phyloP scores from a whole-genome alignment of 257 asterid species.

The Solanum boliviense region DNA sequence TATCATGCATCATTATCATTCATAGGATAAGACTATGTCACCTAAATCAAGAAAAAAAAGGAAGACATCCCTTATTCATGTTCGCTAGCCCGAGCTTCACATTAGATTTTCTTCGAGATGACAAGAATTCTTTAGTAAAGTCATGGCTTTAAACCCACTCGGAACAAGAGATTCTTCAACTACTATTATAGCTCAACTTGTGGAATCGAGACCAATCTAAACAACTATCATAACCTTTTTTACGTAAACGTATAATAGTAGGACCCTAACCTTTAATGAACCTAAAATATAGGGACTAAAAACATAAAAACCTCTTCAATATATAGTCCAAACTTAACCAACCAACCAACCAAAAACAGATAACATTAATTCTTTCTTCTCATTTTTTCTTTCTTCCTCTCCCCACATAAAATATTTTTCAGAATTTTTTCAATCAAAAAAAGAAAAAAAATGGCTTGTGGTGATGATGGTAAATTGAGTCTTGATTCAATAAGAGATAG shows the following conservation, averaged over 20 bases:
- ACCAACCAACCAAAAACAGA: not conserved
- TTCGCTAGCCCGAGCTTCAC: too few relatives aligned
- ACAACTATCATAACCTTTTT: not conserved
- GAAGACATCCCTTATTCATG: not conserved
- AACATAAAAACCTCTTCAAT: not conserved
- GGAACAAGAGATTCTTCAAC: not conserved
- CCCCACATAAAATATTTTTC: not conserved
- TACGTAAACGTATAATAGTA: not conserved
- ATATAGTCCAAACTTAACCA: not conserved
- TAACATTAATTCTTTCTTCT: not conserved
- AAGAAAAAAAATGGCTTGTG: not conserved
- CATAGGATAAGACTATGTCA: not conserved
- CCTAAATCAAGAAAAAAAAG: not conserved
- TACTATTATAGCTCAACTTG: not conserved
- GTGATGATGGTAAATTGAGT: constrained; percentile 16
- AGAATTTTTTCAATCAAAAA: not conserved
- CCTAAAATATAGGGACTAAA: not conserved
- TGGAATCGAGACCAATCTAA: not conserved
- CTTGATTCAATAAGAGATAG: constrained; percentile 63
- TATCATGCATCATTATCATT: not conserved
- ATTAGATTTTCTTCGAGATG: too few relatives aligned
- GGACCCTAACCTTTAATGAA: not conserved
- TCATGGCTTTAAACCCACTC: not conserved
- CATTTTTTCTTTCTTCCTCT: not conserved
- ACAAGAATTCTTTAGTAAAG: too few relatives aligned